Conservation (phyloP, 2,329 filamentous ascomycete genomes). For the Calonectria hawksworthii region DNA sequence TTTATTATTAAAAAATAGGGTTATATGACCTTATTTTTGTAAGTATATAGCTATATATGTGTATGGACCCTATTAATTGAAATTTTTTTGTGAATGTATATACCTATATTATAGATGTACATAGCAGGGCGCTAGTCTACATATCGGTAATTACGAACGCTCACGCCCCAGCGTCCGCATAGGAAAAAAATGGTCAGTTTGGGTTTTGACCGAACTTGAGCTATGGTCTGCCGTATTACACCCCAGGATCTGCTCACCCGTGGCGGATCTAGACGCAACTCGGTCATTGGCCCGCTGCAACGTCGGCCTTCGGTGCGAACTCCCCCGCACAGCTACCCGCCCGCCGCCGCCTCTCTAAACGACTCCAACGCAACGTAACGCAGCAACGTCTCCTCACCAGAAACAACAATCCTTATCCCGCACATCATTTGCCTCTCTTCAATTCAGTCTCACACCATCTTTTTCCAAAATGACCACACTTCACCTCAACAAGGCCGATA, state of each 20-base stretch:
- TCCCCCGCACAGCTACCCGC: conserved; percentile 31
- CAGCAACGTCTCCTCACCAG: background rate
- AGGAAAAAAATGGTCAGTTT: too few species aligned
- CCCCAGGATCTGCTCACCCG: background rate
- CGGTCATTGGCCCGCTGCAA: conserved; percentile 7
- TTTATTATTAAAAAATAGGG: too few species aligned
- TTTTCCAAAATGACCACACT: conserved; percentile 34
- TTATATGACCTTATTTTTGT: too few species aligned
- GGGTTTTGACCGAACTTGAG: too few species aligned
- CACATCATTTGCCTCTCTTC: background rate
- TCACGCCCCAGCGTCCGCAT: too few species aligned
- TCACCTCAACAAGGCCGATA: conserved; percentile 42
- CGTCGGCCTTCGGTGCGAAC: conserved; percentile 36
- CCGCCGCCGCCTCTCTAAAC: background rate
- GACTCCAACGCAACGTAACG: background rate
- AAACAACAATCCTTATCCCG: background rate
- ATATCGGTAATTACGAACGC: too few species aligned
- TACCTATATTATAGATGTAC: too few species aligned
- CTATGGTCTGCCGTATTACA: too few species aligned
- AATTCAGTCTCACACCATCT: background rate
- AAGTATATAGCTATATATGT: too few species aligned
- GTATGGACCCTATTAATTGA: too few species aligned
- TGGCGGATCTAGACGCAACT: background rate
- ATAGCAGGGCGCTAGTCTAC: too few species aligned
- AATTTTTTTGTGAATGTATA: too few species aligned